These are phyloP conservation scores for Ilex aquifolium DNA, from an alignment of 257 asterid species.

Conservation along the genomic window DNA sequence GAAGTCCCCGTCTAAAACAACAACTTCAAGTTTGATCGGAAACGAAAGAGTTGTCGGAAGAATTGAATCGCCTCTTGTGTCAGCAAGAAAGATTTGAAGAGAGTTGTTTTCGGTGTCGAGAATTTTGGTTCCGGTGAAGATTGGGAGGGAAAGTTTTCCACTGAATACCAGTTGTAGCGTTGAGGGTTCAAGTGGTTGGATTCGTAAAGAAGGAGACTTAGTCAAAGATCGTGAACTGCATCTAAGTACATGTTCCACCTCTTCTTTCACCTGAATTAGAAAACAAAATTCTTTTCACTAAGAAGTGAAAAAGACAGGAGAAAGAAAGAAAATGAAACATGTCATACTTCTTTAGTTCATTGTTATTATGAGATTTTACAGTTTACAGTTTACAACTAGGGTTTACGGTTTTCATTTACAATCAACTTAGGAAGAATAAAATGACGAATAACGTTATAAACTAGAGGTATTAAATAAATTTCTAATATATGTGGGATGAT, in stretches of 20 bases:
- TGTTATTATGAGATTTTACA: too few species aligned
- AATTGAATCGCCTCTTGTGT: constrained; percentile 1
- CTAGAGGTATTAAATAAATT: too few species aligned
- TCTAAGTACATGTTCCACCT: constrained; percentile 49
- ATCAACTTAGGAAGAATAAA: too few species aligned
- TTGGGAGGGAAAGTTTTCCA: constrained; percentile 29
- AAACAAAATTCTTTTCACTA: not conserved
- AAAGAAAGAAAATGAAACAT: not conserved
- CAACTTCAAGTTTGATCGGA: constrained; percentile 42
- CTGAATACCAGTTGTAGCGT: constrained; percentile 31
- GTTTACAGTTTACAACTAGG: not conserved
- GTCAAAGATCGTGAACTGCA: constrained; percentile 22
- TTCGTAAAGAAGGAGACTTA: constrained; percentile 33
- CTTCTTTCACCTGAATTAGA: constrained; percentile 50
- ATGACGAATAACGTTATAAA: too few species aligned
- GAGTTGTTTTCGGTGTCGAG: constrained; percentile 27
- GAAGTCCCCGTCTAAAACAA: constrained; percentile 67
- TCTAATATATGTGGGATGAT: too few species aligned
- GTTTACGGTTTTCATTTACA: too few species aligned
- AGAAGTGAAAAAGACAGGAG: not conserved
- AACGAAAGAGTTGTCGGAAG: constrained; percentile 23
- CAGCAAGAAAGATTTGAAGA: constrained; percentile 42
- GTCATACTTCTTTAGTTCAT: not conserved
- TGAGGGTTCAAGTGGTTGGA: constrained; percentile 24
- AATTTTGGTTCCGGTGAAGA: constrained; percentile 60